These are phyloP conservation scores for Filobasidium wieringae DNA, from an alignment of 768 basidiomycete genomes.

Conservation along the genomic window DNA sequence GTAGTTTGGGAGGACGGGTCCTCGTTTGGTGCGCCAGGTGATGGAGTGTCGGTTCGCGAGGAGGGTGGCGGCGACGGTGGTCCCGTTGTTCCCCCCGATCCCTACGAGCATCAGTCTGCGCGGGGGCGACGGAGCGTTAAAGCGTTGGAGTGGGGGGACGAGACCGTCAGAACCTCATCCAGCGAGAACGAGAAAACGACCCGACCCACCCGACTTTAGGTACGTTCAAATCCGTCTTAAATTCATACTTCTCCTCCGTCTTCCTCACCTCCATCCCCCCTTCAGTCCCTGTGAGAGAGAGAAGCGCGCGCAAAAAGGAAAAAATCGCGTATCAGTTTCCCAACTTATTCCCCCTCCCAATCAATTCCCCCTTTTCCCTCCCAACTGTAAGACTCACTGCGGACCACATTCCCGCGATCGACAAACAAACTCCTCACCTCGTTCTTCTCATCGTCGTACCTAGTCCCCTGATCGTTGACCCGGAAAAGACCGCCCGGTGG, in stretches of 20 bases:
- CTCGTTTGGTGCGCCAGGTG: slow-evolving; percentile 84
- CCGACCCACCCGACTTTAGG: slow-evolving; percentile 76
- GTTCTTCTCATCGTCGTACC: slow-evolving; percentile 27
- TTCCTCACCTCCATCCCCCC: slow-evolving; percentile 71
- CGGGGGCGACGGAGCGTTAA: slow-evolving; percentile 9
- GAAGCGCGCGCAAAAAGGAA: slow-evolving; percentile 32
- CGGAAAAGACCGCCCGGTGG: slow-evolving; percentile 34
- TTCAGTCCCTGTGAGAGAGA: slow-evolving; percentile 45
- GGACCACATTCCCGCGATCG: slow-evolving; percentile 39
- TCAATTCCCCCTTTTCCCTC: neutral
- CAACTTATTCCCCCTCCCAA: neutral
- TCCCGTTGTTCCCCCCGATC: slow-evolving; percentile 92
- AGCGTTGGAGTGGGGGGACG: neutral
- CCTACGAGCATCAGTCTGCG: slow-evolving; percentile 90
- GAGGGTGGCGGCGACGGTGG: slow-evolving; percentile 84
- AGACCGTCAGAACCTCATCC: slow-evolving; percentile 11
- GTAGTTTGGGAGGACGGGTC: slow-evolving; percentile 90
- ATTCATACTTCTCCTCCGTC: slow-evolving; percentile 68
- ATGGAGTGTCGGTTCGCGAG: slow-evolving; percentile 93
- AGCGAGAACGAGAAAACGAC: too few species aligned
- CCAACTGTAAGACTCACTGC: slow-evolving; percentile 47
- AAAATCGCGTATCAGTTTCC: too few species aligned
- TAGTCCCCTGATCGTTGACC: slow-evolving; percentile 27
- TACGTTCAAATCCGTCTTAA: slow-evolving; percentile 76
- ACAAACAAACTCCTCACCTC: slow-evolving; percentile 27